A percentile compares a stretch with the other conserved stretches of the same genome.
Evolutionary conservation across 495 filamentous ascomycete species (phyloP).

Genomic region (Paragyromitra xinjiangensis): DNA sequence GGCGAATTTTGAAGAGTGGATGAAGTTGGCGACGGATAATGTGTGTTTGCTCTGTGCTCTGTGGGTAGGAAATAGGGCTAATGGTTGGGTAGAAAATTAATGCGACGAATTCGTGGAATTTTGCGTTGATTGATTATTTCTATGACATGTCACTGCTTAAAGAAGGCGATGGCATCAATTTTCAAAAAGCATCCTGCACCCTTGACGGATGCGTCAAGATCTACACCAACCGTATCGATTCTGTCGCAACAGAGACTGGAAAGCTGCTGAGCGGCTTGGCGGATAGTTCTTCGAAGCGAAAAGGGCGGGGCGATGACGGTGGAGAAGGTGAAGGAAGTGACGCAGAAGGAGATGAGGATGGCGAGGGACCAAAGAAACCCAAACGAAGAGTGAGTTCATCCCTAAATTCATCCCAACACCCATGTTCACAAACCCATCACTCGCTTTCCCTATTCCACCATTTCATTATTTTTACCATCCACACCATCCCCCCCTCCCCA

Average conservation of each 20-base stretch:
- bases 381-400: conserved; percentile 70
- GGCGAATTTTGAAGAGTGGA: conserved; percentile 99
- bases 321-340: conserved; percentile 73
- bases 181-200: conserved; percentile 97
- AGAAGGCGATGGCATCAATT: conserved; percentile 97
- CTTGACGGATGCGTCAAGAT: conserved; percentile 99
- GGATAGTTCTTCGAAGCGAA: conserved; percentile 83
- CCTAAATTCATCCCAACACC: not conserved
- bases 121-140: conserved; percentile 99
- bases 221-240: conserved; percentile 97
- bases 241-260: conserved; percentile 95
- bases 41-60: conserved; percentile 31
- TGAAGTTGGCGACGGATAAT: conserved; percentile 99
- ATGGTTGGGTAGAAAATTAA: conserved; percentile 78
- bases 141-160: conserved; percentile 98
- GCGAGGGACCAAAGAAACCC: conserved; percentile 74
- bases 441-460: not conserved
- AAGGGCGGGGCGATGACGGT: conserved; percentile 67
- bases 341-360: conserved; percentile 79
- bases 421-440: not conserved
- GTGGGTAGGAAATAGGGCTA: not conserved
- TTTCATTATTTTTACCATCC: not conserved
- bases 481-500: not conserved
- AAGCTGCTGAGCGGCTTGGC: conserved; percentile 94
- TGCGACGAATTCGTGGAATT: conserved; percentile 98